Conservation (phyloP, 2,329 filamentous ascomycete genomes). For the Calonectria hawksworthii region DNA sequence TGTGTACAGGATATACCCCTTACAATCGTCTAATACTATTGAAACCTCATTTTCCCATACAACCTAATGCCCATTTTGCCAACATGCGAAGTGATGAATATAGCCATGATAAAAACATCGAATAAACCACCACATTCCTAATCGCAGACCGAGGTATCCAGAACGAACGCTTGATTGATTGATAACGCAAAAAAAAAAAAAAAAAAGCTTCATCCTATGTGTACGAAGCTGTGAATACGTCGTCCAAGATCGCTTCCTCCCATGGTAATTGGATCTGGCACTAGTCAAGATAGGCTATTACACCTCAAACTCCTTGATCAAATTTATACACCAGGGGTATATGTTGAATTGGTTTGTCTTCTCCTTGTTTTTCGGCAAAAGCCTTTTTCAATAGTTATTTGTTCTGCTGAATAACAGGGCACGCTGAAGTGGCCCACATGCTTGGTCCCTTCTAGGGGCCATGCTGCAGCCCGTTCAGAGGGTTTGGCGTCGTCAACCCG, state of each 20-base stretch:
- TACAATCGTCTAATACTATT: background rate
- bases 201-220: background rate
- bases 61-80: conserved; percentile 15
- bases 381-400: background rate
- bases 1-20: conserved; percentile 15
- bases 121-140: conserved; percentile 2
- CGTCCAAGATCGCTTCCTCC: background rate
- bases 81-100: conserved; percentile 26
- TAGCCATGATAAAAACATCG: background rate
- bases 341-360: conserved; percentile 9
- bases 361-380: background rate
- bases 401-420: background rate
- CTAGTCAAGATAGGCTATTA: background rate
- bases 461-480: conserved; percentile 50
- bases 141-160: background rate
- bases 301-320: conserved; percentile 13
- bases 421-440: conserved; percentile 20
- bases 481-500: conserved; percentile 54
- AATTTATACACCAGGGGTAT: conserved; percentile 8
- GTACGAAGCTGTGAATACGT: background rate
- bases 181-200: background rate
- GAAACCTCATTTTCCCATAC: background rate
- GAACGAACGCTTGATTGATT: background rate
- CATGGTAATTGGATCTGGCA: background rate
- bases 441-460: conserved; percentile 44